phyloP scores from a whole-genome alignment of 129 eudicot genomes.

The Ambrosia artemisiifolia region DNA sequence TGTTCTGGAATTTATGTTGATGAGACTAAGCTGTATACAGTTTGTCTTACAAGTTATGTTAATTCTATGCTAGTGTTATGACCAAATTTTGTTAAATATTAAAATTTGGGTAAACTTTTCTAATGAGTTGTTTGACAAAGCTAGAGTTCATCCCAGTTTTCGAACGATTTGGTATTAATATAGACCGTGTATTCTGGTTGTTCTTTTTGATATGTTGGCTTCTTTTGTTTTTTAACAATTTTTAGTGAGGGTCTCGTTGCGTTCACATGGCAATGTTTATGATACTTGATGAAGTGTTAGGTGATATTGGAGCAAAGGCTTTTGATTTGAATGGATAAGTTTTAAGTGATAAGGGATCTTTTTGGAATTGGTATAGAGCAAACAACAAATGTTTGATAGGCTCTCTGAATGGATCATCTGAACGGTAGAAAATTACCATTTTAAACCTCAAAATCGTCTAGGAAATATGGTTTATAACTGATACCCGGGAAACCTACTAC shows the following conservation, averaged over 20 bases:
- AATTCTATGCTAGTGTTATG: no score
- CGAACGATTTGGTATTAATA: neutral
- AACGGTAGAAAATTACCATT: constrained; percentile 3
- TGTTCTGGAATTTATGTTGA: no score
- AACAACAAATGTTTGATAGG: neutral
- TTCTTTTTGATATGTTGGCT: constrained; percentile 1
- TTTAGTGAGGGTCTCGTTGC: neutral
- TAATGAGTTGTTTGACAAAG: neutral
- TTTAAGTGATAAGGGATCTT: neutral
- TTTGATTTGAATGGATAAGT: neutral
- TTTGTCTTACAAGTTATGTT: no score
- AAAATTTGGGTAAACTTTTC: no score
- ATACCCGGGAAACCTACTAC: neutral
- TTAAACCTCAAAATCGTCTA: neutral
- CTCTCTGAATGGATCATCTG: neutral
- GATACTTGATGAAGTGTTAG: neutral
- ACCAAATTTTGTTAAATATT: no score
- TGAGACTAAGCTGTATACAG: no score
- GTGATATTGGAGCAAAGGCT: neutral
- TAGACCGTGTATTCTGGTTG: neutral
- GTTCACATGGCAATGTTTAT: neutral
- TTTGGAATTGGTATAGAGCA: neutral
- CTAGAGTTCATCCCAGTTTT: neutral
- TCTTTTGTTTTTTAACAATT: neutral
- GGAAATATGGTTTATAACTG: neutral